phyloP scores from a whole-genome alignment of 73 alveolate species.

The Paraurostyla sp. region DNA sequence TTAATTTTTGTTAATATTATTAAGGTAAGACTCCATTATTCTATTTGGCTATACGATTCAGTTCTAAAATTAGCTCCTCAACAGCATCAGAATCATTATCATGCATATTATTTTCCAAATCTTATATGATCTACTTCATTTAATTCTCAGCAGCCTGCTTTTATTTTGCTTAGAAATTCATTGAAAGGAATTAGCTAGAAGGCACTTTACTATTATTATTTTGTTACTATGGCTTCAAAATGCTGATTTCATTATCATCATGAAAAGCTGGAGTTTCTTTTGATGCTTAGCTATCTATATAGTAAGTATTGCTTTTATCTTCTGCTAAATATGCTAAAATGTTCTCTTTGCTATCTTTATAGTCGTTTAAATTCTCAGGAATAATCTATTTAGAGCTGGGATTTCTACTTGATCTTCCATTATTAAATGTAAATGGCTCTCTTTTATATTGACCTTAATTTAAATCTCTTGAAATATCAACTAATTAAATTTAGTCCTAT shows the following conservation, averaged over 20 bases:
- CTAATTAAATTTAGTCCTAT: background rate
- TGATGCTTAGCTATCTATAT: too few species aligned
- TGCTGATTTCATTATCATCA: background rate
- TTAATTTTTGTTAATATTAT: background rate
- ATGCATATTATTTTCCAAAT: background rate
- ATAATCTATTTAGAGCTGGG: background rate
- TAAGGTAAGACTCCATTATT: conserved; percentile 31
- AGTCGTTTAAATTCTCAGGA: background rate
- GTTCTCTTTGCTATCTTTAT: too few species aligned
- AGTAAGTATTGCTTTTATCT: background rate
- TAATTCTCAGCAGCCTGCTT: background rate
- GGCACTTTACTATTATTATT: background rate
- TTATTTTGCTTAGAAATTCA: background rate
- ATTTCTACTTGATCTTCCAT: background rate
- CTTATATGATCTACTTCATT: background rate
- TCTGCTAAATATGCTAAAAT: background rate
- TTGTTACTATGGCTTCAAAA: background rate
- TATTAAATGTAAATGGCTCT: conserved; percentile 2
- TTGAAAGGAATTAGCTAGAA: background rate
- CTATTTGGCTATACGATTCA: background rate
- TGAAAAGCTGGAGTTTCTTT: background rate
- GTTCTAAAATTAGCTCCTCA: conserved; percentile 6
- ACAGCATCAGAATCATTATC: background rate
- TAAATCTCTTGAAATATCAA: background rate
- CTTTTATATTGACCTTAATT: background rate